A percentile compares a stretch with the other conserved stretches of the same genome.
Conservation (phyloP, 495 filamentous ascomycete species). For the Pyrenopolyporus hunteri region DNA sequence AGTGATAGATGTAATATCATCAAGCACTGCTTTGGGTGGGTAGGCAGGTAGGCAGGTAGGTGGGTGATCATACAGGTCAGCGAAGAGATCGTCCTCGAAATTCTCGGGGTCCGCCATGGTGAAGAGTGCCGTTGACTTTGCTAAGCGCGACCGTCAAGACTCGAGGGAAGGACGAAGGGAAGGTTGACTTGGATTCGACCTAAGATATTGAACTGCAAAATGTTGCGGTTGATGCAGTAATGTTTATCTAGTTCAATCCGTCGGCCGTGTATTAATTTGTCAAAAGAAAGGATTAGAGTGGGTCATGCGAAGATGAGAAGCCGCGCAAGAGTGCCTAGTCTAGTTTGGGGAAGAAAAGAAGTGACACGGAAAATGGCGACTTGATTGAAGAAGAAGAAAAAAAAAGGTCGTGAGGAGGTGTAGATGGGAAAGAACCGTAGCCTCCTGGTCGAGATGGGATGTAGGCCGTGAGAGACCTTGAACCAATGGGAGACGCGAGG, state of each 20-base stretch:
- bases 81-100: conserved; percentile 97
- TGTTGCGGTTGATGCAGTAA: too few relatives aligned
- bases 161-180: background rate
- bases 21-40: too few relatives aligned
- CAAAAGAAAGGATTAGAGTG: background rate
- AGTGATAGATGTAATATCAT: background rate
- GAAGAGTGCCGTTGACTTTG: conserved; percentile 10
- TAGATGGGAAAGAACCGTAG: conserved; percentile 29
- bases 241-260: conserved; percentile 14
- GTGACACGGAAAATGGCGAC: too few relatives aligned
- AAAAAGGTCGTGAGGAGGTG: conserved; percentile 2
- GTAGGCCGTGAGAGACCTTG: conserved; percentile 8
- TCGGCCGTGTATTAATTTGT: background rate
- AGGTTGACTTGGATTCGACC: conserved; percentile 29
- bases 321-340: background rate
- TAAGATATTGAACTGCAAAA: background rate
- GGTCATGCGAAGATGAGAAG: background rate
- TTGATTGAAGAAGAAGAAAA: conserved; percentile 1
- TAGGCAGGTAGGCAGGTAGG: background rate
- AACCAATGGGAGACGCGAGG: conserved; percentile 36
- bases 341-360: background rate
- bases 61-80: conserved; percentile 85
- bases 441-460: conserved; percentile 19
- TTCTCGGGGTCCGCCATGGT: conserved; percentile 87
- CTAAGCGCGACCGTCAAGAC: conserved; percentile 11